Percentiles rank a stretch among this genome's conserved stretches.
These are phyloP conservation scores for Acer campestre DNA, from an alignment of 345 rosid genomes.

Conservation along the genomic window DNA sequence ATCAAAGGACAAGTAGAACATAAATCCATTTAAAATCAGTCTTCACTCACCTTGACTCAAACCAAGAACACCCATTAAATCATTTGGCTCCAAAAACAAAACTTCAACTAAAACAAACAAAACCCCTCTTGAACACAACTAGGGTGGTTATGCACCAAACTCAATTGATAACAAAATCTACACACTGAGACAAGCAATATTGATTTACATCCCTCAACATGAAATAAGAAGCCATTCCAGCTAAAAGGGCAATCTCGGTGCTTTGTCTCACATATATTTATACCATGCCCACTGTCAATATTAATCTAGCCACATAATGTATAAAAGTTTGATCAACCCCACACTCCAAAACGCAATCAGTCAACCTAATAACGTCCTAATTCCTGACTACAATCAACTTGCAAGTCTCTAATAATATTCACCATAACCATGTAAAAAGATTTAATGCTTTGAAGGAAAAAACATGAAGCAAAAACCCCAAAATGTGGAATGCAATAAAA, in stretches of 20 bases:
- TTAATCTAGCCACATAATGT: neutral
- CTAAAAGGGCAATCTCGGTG: neutral
- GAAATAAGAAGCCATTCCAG: neutral
- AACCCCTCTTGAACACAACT: constrained; percentile 8
- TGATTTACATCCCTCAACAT: neutral
- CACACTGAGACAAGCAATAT: neutral
- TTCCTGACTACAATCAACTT: neutral
- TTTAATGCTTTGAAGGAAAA: neutral
- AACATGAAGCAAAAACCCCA: neutral
- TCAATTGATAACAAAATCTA: no score
- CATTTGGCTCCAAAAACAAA: neutral
- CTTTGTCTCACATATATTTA: neutral
- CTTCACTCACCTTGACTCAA: constrained; percentile 7
- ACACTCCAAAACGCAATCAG: neutral
- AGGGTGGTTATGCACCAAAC: no score
- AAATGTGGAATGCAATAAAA: neutral
- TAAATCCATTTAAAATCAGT: neutral
- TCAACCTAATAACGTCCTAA: neutral
- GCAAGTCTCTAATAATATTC: neutral
- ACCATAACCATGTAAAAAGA: neutral
- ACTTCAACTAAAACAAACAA: neutral
- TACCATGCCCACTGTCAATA: neutral
- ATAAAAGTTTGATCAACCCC: neutral
- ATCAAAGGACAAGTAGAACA: neutral
- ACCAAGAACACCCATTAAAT: neutral